A percentile compares a stretch with the other conserved stretches of the same genome.
Evolutionary conservation across 495 filamentous ascomycete genomes (phyloP).

Genomic region (Hypoxylon cercidicola): DNA sequence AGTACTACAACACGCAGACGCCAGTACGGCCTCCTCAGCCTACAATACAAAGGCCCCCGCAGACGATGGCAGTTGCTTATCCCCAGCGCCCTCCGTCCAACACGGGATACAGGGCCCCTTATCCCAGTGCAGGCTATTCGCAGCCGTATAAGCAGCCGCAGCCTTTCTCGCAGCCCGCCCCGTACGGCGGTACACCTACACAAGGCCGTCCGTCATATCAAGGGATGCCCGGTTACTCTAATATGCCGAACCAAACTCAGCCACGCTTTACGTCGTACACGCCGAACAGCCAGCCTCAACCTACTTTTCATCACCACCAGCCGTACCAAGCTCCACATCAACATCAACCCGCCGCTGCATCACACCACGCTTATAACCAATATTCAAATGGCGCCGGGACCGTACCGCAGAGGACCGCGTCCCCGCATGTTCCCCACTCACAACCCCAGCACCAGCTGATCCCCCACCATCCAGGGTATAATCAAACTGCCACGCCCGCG

Average conservation of each 20-base stretch:
- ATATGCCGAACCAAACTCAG: constrained; percentile 40
- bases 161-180: constrained; percentile 47
- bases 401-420: constrained; percentile 42
- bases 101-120: constrained; percentile 41
- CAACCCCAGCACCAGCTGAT: constrained; percentile 42
- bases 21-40: constrained; percentile 49
- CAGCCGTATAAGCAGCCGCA: constrained; percentile 47
- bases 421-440: constrained; percentile 47
- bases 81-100: constrained; percentile 47
- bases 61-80: constrained; percentile 43
- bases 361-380: constrained; percentile 41
- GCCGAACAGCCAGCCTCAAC: constrained; percentile 35
- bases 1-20: constrained; percentile 54
- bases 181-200: constrained; percentile 42
- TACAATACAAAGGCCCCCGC: constrained; percentile 37
- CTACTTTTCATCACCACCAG: constrained; percentile 49
- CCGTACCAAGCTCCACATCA: constrained; percentile 49
- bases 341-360: constrained; percentile 44
- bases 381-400: constrained; percentile 38
- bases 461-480: constrained; percentile 35
- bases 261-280: constrained; percentile 48
- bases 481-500: constrained; percentile 41
- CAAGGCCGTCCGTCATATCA: constrained; percentile 46
- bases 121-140: constrained; percentile 42
- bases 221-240: constrained; percentile 51